phyloP scores from a whole-genome alignment of 2,329 filamentous ascomycete genomes.

The Neopestalotiopsis clavispora region DNA sequence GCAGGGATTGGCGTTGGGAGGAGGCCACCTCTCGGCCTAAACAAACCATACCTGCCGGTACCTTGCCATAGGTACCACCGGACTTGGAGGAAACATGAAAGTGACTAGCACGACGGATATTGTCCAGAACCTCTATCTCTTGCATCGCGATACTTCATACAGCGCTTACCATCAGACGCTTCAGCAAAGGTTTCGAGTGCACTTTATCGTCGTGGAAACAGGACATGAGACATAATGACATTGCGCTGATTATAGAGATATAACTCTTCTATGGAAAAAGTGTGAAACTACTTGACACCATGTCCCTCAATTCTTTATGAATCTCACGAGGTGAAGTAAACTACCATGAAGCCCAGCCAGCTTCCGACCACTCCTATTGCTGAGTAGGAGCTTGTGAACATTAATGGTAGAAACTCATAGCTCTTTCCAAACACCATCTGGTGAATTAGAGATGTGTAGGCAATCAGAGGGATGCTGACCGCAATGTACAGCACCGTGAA shows the following conservation, averaged over 20 bases:
- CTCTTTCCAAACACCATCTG: conserved; percentile 79
- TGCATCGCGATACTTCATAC: not conserved
- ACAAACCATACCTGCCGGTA: conserved; percentile 4
- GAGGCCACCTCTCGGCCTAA: conserved; percentile 12
- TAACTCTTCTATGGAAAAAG: conserved; percentile 21
- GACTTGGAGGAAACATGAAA: not conserved
- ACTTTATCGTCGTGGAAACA: not conserved
- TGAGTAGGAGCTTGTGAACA: conserved; percentile 96
- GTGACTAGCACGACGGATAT: not conserved
- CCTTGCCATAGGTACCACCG: not conserved
- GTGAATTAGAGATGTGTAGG: conserved; percentile 87
- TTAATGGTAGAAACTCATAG: conserved; percentile 90
- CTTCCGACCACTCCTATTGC: conserved; percentile 94
- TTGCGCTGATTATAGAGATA: conserved; percentile 7
- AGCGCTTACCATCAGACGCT: not conserved
- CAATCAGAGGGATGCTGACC: conserved; percentile 84
- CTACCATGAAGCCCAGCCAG: conserved; percentile 92
- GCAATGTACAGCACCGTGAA: conserved; percentile 90
- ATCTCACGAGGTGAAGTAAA: conserved; percentile 73
- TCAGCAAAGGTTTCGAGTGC: not conserved
- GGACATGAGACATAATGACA: not conserved
- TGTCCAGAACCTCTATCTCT: not conserved
- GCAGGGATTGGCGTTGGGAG: conserved; percentile 10
- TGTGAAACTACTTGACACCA: not conserved
- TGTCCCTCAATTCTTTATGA: conserved; percentile 12